Conservation (phyloP, 225 moss, liverwort and hornwort species). For the Ulota crispa region DNA sequence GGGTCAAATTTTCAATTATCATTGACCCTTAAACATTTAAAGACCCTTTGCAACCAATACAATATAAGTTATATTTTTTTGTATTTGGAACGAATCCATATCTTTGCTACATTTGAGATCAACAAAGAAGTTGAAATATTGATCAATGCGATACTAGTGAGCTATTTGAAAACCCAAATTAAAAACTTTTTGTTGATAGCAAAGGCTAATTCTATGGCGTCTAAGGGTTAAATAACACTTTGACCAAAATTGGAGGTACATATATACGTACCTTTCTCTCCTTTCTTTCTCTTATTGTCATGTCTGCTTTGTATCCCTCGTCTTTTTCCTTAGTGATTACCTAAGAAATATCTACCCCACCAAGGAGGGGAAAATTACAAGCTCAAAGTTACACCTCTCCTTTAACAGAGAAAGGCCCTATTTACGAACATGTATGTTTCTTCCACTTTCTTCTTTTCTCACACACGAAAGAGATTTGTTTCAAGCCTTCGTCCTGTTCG, state of each 20-base stretch:
- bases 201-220: no score
- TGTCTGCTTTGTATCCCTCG: conserved; percentile 11
- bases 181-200: no score
- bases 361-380: conserved; percentile 21
- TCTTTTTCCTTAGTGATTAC: conserved; percentile 9
- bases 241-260: conserved; percentile 16
- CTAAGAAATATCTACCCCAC: conserved; percentile 23
- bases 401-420: conserved; percentile 11
- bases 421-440: neutral
- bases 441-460: conserved; percentile 11
- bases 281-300: conserved; percentile 28
- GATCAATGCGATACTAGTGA: no score
- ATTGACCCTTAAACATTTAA: no score
- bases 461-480: neutral
- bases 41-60: no score
- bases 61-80: no score
- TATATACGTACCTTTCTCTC: conserved; percentile 12
- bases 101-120: no score
- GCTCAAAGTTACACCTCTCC: conserved; percentile 33
- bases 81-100: no score
- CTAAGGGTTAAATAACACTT: no score
- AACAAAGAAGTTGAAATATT: no score
- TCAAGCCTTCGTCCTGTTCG: conserved; percentile 48
- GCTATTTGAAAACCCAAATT: no score
- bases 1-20: neutral